These are phyloP conservation scores for Aspergillus cejpii DNA, from an alignment of 2,329 filamentous ascomycete species.

Conservation along the genomic window DNA sequence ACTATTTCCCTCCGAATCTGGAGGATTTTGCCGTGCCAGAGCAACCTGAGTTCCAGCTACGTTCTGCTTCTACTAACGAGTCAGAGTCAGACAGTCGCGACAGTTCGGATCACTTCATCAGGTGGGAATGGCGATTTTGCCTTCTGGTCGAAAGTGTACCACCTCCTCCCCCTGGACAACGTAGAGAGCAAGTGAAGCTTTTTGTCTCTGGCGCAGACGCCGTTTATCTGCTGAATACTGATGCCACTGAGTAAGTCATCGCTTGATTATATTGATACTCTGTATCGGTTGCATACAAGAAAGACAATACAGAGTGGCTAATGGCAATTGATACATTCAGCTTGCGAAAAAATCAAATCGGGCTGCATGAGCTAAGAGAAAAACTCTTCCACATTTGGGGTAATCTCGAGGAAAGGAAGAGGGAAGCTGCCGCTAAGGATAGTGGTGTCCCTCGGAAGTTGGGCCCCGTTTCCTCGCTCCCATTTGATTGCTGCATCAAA, in stretches of 20 bases:
- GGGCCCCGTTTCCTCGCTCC: slow-evolving; percentile 46
- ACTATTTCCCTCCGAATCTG: slow-evolving; percentile 66
- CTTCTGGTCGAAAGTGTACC: slow-evolving; percentile 68
- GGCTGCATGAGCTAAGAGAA: slow-evolving; percentile 55
- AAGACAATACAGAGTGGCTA: neutral
- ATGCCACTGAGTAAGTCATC: slow-evolving; percentile 49
- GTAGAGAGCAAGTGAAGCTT: slow-evolving; percentile 55
- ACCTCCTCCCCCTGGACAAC: slow-evolving; percentile 27
- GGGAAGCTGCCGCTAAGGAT: slow-evolving; percentile 24
- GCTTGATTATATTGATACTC: neutral
- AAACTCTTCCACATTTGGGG: slow-evolving; percentile 78
- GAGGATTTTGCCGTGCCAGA: slow-evolving; percentile 60
- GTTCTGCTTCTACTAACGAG: slow-evolving; percentile 26
- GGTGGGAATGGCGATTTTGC: slow-evolving; percentile 80
- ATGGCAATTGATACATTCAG: slow-evolving; percentile 37
- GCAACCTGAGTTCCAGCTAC: slow-evolving; percentile 44
- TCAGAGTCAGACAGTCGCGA: slow-evolving; percentile 27
- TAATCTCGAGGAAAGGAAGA: slow-evolving; percentile 66
- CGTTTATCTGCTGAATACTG: slow-evolving; percentile 50
- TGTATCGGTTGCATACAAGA: neutral
- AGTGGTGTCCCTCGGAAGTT: slow-evolving; percentile 12
- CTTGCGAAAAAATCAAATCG: slow-evolving; percentile 49
- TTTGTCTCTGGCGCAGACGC: slow-evolving; percentile 58
- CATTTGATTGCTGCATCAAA: slow-evolving; percentile 64
- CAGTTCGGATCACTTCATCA: slow-evolving; percentile 7